A percentile compares a stretch with the other conserved stretches of the same genome.
Evolutionary conservation across 2,329 filamentous ascomycete genomes (phyloP).

Genomic region (Neonectria neomacrospora): DNA sequence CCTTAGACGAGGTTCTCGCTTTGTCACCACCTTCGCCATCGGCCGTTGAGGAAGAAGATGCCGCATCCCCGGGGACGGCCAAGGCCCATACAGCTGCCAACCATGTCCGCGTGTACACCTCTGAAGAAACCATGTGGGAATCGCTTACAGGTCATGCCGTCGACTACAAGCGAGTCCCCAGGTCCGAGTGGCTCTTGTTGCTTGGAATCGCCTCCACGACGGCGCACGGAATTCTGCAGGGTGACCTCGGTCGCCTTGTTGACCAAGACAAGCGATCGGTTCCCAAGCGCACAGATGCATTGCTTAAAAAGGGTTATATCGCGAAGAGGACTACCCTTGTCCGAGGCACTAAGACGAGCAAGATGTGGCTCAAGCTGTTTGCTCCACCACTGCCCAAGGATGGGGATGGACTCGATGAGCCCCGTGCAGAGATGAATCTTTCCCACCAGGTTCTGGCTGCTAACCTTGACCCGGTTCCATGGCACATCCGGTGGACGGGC

Average conservation of each 20-base stretch:
- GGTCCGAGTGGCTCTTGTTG: constrained; percentile 68
- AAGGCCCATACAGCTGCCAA: not conserved
- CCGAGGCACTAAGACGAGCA: constrained; percentile 70
- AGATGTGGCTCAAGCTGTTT: constrained; percentile 68
- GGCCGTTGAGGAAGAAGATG: constrained; percentile 16
- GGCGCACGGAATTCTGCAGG: constrained; percentile 68
- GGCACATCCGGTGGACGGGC: constrained; percentile 66
- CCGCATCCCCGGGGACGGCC: not conserved
- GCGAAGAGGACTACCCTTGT: constrained; percentile 69
- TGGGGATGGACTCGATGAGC: constrained; percentile 39
- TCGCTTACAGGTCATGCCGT: constrained; percentile 68
- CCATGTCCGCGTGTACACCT: constrained; percentile 56
- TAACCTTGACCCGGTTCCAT: constrained; percentile 65
- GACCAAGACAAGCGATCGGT: constrained; percentile 73
- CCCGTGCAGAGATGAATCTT: constrained; percentile 51
- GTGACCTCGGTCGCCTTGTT: constrained; percentile 66
- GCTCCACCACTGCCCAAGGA: constrained; percentile 58
- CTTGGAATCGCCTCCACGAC: constrained; percentile 67
- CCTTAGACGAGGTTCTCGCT: constrained; percentile 48
- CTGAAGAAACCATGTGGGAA: constrained; percentile 68
- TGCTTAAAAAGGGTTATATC: constrained; percentile 70
- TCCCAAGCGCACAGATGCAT: constrained; percentile 68
- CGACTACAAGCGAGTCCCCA: constrained; percentile 67
- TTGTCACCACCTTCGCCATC: constrained; percentile 28
- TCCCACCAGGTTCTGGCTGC: constrained; percentile 53